A percentile compares a stretch with the other conserved stretches of the same genome.
Conservation (phyloP, 768 basidiomycete species). For the Glaciozyma martinii region DNA sequence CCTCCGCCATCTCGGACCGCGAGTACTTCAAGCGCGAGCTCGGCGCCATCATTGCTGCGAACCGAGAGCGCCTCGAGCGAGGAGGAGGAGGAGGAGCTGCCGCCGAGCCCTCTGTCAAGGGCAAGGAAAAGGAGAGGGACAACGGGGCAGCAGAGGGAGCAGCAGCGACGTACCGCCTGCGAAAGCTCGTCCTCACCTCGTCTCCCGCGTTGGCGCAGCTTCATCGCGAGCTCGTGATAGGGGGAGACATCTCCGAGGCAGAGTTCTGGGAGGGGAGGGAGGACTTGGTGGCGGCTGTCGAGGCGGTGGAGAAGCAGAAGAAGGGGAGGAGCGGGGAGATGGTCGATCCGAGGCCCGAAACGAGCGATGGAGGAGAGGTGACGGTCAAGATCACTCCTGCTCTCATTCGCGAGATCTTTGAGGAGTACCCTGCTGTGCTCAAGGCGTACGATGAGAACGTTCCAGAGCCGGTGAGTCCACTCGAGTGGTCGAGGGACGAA, state of each 20-base stretch:
- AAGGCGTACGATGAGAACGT: conserved; percentile 90
- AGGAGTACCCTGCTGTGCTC: conserved; percentile 91
- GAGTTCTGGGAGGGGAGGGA: conserved; percentile 98
- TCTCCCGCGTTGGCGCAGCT: conserved; percentile 40
- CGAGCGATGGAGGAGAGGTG: conserved; percentile 71
- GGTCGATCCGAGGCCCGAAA: conserved; percentile 78
- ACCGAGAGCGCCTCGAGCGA: conserved; percentile 47
- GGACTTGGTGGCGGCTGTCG: conserved; percentile 44
- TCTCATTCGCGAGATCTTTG: conserved; percentile 90
- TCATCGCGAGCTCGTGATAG: conserved; percentile 80
- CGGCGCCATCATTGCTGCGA: conserved; percentile 64
- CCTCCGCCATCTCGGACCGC: conserved; percentile 59
- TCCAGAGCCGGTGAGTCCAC: conserved; percentile 58
- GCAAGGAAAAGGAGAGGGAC: conserved; percentile 8
- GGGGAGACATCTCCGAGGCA: conserved; percentile 72
- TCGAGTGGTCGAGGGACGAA: not conserved
- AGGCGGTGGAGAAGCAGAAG: conserved; percentile 19
- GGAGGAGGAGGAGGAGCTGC: conserved; percentile 37
- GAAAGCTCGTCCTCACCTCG: conserved; percentile 17
- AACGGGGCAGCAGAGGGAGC: not conserved
- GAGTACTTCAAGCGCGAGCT: conserved; percentile 75
- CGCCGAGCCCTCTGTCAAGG: conserved; percentile 3
- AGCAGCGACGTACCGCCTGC: conserved; percentile 8
- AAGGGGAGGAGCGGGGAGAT: conserved; percentile 70
- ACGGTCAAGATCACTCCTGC: conserved; percentile 86